A percentile compares a stretch with the other conserved stretches of the same genome.
Evolutionary conservation across 768 basidiomycete genomes (phyloP).

Genomic region (Inosperma sp.): DNA sequence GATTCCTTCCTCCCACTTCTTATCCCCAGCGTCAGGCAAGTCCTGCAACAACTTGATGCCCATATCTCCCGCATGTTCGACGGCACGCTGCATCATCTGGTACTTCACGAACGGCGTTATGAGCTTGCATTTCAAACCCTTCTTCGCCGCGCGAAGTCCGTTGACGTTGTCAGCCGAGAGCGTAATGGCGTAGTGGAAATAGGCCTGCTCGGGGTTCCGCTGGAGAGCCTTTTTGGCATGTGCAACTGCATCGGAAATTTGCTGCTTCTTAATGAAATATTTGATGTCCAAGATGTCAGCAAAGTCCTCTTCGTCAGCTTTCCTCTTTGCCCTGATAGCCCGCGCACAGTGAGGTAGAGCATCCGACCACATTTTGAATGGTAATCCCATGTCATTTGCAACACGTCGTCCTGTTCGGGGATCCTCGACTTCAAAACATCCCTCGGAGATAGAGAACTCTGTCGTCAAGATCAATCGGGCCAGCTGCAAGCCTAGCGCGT

Average conservation of each 20-base stretch:
- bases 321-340: conserved; percentile 45
- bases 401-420: conserved; percentile 42
- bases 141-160: conserved; percentile 60
- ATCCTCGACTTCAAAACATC: conserved; percentile 45
- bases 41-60: conserved; percentile 47
- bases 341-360: conserved; percentile 55
- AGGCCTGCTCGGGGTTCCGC: conserved; percentile 55
- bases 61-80: conserved; percentile 55
- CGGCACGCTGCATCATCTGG: conserved; percentile 56
- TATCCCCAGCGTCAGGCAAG: conserved; percentile 35
- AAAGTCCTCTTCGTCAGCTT: conserved; percentile 40
- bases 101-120: conserved; percentile 53
- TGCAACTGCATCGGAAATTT: conserved; percentile 44
- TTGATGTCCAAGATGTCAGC: conserved; percentile 69
- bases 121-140: conserved; percentile 55
- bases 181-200: conserved; percentile 60
- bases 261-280: conserved; percentile 45
- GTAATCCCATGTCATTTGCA: conserved; percentile 45
- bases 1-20: conserved; percentile 54
- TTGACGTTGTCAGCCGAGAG: conserved; percentile 43
- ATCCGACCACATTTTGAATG: conserved; percentile 57
- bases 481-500: conserved; percentile 46
- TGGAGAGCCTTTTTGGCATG: conserved; percentile 45
- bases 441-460: conserved; percentile 60
- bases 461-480: conserved; percentile 49